phyloP scores from a whole-genome alignment of 2,329 filamentous ascomycete genomes.

The Epichloe baconii region DNA sequence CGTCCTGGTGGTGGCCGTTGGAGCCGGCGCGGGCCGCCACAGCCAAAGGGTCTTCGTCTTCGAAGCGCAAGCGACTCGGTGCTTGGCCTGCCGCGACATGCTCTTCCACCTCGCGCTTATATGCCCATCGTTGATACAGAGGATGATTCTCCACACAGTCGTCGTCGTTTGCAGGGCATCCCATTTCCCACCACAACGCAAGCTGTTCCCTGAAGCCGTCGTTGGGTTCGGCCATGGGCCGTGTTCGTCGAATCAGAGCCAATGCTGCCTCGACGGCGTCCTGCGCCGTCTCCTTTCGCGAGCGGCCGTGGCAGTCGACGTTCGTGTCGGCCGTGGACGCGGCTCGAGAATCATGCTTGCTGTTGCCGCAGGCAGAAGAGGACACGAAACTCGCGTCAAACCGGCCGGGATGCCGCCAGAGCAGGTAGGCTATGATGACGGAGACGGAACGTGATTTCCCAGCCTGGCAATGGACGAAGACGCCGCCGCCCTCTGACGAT shows the following conservation, averaged over 20 bases:
- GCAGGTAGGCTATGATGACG: constrained; percentile 71
- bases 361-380: constrained; percentile 10
- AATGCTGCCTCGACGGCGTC: constrained; percentile 50
- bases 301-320: constrained; percentile 2
- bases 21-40: background rate
- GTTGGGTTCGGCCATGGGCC: constrained; percentile 79
- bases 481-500: constrained; percentile 16
- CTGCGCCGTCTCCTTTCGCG: constrained; percentile 22
- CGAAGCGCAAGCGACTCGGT: constrained; percentile 72
- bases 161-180: constrained; percentile 42
- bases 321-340: constrained; percentile 1
- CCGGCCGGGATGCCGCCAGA: constrained; percentile 49
- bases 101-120: constrained; percentile 40
- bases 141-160: constrained; percentile 51
- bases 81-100: constrained; percentile 61
- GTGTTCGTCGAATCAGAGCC: constrained; percentile 51
- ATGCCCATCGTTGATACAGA: constrained; percentile 62
- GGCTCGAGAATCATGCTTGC: background rate
- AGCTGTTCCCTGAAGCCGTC: constrained; percentile 84
- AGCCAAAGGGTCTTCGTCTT: constrained; percentile 47
- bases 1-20: constrained; percentile 2
- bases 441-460: constrained; percentile 89
- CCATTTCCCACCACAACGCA: constrained; percentile 76
- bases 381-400: constrained; percentile 29
- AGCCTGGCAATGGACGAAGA: constrained; percentile 69